Conservation (phyloP, 148 eudicot species). For the Amaranthus cruentus region DNA sequence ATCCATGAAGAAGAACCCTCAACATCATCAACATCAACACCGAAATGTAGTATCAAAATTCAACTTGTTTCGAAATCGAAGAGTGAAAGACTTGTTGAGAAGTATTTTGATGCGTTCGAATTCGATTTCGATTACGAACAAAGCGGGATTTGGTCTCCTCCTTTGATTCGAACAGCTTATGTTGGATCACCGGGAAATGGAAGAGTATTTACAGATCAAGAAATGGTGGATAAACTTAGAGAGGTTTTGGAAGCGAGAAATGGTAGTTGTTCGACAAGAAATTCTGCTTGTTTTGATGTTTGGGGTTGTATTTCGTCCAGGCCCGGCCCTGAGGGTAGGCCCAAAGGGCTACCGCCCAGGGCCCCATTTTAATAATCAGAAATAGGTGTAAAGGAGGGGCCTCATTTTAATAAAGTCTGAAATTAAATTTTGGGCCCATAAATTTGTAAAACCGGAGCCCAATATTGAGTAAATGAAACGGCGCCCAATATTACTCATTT, state of each 20-base stretch:
- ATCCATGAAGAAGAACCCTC: slow-evolving; percentile 16
- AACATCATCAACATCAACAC: slow-evolving; percentile 19
- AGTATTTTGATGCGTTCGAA: slow-evolving; percentile 51
- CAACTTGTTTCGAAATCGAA: slow-evolving; percentile 47
- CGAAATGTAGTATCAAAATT: slow-evolving; percentile 22
- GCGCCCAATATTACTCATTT: too few relatives aligned
- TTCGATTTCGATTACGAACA: slow-evolving; percentile 47
- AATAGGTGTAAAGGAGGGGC: too few relatives aligned
- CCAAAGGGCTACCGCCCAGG: too few relatives aligned
- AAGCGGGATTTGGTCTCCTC: slow-evolving; percentile 64
- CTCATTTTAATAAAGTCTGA: too few relatives aligned
- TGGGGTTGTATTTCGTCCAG: slow-evolving; percentile 30
- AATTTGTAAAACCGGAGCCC: too few relatives aligned
- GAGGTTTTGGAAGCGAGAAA: slow-evolving; percentile 30
- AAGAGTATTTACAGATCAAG: slow-evolving; percentile 26
- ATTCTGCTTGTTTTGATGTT: slow-evolving; percentile 32
- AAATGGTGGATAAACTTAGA: slow-evolving; percentile 35
- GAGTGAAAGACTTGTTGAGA: slow-evolving; percentile 40
- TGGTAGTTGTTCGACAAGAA: slow-evolving; percentile 21
- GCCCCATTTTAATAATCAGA: too few relatives aligned
- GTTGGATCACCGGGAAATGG: slow-evolving; percentile 25
- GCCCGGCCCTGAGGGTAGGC: too few relatives aligned
- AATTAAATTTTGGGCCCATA: too few relatives aligned
- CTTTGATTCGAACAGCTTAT: slow-evolving; percentile 36
- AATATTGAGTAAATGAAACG: too few relatives aligned